Evolutionary conservation across 345 rosid genomes (phyloP).

Genomic region (Corchorus capsularis): DNA sequence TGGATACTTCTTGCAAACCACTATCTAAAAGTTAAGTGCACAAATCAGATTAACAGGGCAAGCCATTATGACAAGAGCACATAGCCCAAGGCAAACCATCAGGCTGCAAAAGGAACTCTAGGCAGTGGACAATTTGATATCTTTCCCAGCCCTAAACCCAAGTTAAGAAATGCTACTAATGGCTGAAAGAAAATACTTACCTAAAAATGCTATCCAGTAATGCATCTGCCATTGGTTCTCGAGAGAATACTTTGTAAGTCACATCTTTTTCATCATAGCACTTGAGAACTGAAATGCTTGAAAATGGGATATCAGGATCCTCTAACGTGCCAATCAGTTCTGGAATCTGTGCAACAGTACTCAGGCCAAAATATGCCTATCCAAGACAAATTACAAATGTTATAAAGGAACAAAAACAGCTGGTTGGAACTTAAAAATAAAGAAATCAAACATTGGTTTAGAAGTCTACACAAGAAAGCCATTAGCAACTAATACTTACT

Average conservation of each 20-base stretch:
- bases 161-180: not conserved
- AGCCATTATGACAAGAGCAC: not conserved
- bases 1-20: not conserved
- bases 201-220: constrained; percentile 82
- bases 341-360: constrained; percentile 60
- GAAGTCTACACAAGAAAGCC: not conserved
- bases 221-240: constrained; percentile 55
- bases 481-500: constrained; percentile 44
- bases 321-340: constrained; percentile 80
- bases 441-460: constrained; percentile 3
- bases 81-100: not conserved
- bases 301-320: constrained; percentile 78
- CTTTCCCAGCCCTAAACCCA: not conserved
- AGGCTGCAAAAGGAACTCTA: not conserved
- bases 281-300: constrained; percentile 75
- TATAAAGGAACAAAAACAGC: not conserved
- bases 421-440: not conserved
- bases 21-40: not conserved
- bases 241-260: constrained; percentile 81
- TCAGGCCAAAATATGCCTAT: constrained; percentile 79
- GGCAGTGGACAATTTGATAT: not conserved
- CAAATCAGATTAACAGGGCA: not conserved
- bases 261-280: constrained; percentile 51
- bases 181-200: constrained; percentile 37
- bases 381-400: constrained; percentile 27